Evolutionary conservation across 768 basidiomycete genomes (phyloP).

Genomic region (Xerocomus spinulosus): DNA sequence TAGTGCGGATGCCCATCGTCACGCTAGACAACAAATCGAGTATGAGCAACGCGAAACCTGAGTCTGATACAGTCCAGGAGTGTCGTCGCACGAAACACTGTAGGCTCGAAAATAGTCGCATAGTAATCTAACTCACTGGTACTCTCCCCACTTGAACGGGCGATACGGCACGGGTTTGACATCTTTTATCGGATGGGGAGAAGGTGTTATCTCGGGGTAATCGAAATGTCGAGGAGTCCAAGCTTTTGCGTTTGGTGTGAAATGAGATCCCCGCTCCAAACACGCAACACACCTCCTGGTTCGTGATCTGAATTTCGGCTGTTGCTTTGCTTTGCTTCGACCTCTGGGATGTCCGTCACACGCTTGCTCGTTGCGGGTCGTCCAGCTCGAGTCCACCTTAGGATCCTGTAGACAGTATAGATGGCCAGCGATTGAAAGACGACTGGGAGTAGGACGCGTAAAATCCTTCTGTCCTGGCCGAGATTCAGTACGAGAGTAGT

Average conservation of each 20-base stretch:
- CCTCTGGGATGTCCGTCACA: neutral
- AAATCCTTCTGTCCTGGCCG: neutral
- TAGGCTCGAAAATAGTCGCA: too few species aligned
- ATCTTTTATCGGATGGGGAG: conserved; percentile 35
- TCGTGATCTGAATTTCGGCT: conserved; percentile 20
- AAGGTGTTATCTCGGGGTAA: conserved; percentile 50
- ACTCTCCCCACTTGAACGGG: conserved; percentile 63
- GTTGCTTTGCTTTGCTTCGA: neutral
- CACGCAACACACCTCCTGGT: conserved; percentile 20
- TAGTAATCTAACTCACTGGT: conserved; percentile 48
- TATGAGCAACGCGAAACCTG: neutral
- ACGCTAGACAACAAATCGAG: conserved; percentile 36
- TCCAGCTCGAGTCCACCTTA: conserved; percentile 7
- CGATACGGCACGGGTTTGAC: conserved; percentile 61
- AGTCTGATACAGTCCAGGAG: too few species aligned
- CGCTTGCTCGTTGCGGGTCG: neutral
- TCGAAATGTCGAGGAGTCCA: conserved; percentile 51
- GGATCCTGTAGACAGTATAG: conserved; percentile 12
- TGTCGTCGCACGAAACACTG: too few species aligned
- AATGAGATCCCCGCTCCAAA: neutral
- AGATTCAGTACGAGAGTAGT: neutral
- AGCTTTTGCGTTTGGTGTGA: conserved; percentile 24
- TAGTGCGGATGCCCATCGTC: conserved; percentile 68
- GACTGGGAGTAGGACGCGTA: conserved; percentile 9
- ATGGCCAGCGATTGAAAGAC: conserved; percentile 13